These are phyloP conservation scores for Cadophora gregata DNA, from an alignment of 2,329 filamentous ascomycete genomes.

Conservation along the genomic window DNA sequence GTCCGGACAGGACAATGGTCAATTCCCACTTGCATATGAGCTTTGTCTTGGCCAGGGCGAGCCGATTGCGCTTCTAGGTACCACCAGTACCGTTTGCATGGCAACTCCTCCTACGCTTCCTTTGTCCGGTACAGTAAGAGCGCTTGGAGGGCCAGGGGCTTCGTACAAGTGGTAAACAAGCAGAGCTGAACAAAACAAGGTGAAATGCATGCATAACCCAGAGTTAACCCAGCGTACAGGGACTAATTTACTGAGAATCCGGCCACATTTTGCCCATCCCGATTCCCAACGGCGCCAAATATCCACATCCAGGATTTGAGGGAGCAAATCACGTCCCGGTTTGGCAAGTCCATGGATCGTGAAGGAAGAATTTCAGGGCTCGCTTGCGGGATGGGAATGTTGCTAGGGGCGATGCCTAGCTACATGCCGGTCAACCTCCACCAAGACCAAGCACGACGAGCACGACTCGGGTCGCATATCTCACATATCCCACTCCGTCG, in stretches of 20 bases:
- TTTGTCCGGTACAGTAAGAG: not conserved
- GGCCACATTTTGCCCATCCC: slow-evolving; percentile 18
- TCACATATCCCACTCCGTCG: slow-evolving; percentile 23
- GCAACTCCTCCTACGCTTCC: not conserved
- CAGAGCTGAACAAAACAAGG: slow-evolving; percentile 2
- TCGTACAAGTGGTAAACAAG: not conserved
- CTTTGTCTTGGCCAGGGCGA: slow-evolving; percentile 4
- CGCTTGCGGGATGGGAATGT: slow-evolving; percentile 15
- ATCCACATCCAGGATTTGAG: slow-evolving; percentile 10
- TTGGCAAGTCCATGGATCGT: slow-evolving; percentile 29
- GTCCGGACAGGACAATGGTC: not conserved
- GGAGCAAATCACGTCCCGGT: slow-evolving; percentile 9
- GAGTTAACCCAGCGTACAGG: not conserved
- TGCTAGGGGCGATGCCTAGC: not conserved
- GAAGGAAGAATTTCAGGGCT: slow-evolving; percentile 26
- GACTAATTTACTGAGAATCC: not conserved
- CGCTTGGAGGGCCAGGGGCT: not conserved
- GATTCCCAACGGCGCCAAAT: slow-evolving; percentile 11
- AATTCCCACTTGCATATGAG: not conserved
- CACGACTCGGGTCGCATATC: slow-evolving; percentile 23
- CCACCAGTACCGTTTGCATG: not conserved
- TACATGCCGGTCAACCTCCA: slow-evolving; percentile 5
- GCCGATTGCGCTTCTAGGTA: not conserved
- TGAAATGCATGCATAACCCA: not conserved
- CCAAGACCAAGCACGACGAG: slow-evolving; percentile 1